Evolutionary conservation across 176 grass and related monocot species (phyloP).

Genomic region (Melocanna baccifera): DNA sequence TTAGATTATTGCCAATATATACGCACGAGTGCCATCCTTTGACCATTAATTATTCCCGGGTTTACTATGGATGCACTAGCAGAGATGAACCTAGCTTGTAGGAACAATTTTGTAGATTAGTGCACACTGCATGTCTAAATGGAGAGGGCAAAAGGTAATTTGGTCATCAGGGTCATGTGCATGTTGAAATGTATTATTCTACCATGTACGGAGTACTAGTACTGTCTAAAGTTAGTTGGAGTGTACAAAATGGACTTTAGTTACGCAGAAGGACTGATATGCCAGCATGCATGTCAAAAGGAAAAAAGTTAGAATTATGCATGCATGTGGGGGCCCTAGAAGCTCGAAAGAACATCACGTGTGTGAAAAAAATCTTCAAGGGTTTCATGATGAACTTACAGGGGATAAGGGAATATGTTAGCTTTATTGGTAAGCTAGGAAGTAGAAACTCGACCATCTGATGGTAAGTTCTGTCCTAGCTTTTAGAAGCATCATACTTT

Average conservation of each 20-base stretch:
- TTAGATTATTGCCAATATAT: neutral
- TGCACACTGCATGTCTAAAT: neutral
- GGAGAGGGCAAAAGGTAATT: neutral
- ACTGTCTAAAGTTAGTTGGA: neutral
- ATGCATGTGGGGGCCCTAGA: neutral
- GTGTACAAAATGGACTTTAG: neutral
- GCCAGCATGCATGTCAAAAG: neutral
- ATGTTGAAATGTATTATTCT: neutral
- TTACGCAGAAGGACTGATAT: neutral
- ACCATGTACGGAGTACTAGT: too few species aligned
- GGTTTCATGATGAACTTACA: neutral
- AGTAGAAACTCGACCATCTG: neutral
- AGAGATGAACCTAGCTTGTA: neutral
- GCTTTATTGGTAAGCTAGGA: neutral
- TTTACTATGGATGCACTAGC: neutral
- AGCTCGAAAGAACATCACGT: neutral
- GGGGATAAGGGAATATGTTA: neutral
- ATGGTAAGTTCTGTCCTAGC: neutral
- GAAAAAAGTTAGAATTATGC: neutral
- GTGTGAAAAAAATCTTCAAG: neutral
- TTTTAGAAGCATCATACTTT: neutral
- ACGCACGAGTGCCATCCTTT: constrained; percentile 6
- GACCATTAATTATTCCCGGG: constrained; percentile 14
- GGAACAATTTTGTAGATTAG: neutral
- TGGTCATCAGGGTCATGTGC: neutral